Evolutionary conservation across 768 basidiomycete species (phyloP), one percentile per base, ranked within the genome.

Genomic region (Cyclocybe cylindracea): DNA sequence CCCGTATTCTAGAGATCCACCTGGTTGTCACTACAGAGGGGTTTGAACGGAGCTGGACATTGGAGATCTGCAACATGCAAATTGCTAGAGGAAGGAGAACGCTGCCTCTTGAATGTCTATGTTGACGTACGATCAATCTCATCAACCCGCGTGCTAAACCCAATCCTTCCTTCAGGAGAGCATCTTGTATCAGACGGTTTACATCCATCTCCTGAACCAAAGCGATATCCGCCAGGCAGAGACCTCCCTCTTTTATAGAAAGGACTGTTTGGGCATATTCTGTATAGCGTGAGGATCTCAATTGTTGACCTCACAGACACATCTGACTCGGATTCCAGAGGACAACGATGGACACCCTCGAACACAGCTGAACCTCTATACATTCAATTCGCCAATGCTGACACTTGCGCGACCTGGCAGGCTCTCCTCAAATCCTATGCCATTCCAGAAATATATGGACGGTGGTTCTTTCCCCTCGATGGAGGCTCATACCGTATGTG

Each of bases 401-500:
- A 91, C 48, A 68, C 73, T 6, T 80, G 83, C 59, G 79, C 85
- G 57, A 82, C 85, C 2, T 95, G 93, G 91, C 75, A 89, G 43
- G 83, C 86, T 18, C 80, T 94, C 45, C 74, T 94, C 49, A 84
- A 85, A 52, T 90, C 91, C 3, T 92, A 89, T 66, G 86, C 93
- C 10, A 78, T 79, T 45, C 86, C 90, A 1, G 91, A 93, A 67
- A 82, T 87, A 48, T 90, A 91, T 62, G 90, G 87, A 33, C 74
- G 76, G 57, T 70, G 77, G 64, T 73, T 77, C 57, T 73, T 74
- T 36, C 75, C 81, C 16, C 61, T 68, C 45, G 85, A 85, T 53
- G 88, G 86, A 39, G 91, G 91, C 6, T 80, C 88, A 9, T 92
- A 90, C 68, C 85, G 92, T 48, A 88, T 94, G 82, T 94, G 89